phyloP scores from a whole-genome alignment of 1,139 yeast species.

The Geotrichum fermentans region DNA sequence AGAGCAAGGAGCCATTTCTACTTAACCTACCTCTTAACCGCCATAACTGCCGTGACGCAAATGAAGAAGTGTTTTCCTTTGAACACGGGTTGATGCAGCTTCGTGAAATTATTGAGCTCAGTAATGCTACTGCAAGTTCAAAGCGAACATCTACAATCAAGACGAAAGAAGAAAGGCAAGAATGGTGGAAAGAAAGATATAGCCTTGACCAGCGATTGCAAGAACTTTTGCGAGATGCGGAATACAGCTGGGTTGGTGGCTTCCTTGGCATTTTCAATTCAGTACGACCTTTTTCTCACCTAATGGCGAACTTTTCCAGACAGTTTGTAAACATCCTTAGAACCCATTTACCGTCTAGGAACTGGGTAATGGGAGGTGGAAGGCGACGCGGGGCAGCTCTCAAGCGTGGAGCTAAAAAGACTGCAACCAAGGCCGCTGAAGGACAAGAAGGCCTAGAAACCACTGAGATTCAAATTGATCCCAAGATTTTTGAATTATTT shows the following conservation, averaged over 20 bases:
- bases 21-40: constrained; percentile 60
- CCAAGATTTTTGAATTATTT: constrained; percentile 50
- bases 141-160: constrained; percentile 37
- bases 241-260: constrained; percentile 76
- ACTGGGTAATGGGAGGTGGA: constrained; percentile 18
- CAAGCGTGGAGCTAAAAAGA: constrained; percentile 6
- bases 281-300: constrained; percentile 30
- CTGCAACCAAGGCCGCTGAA: neutral
- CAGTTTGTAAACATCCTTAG: constrained; percentile 39
- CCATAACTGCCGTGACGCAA: constrained; percentile 45
- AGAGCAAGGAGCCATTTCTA: constrained; percentile 42
- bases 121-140: constrained; percentile 53
- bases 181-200: constrained; percentile 77
- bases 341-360: constrained; percentile 36
- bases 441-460: constrained; percentile 9
- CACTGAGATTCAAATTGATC: constrained; percentile 43
- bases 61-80: constrained; percentile 45
- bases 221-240: constrained; percentile 54
- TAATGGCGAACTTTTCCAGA: constrained; percentile 40
- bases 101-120: constrained; percentile 49
- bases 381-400: constrained; percentile 10
- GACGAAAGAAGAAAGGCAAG: constrained; percentile 58
- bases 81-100: constrained; percentile 46
- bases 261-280: constrained; percentile 57
- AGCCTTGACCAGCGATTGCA: constrained; percentile 55